Conservation (phyloP, 2,329 filamentous ascomycete genomes). For the Sclerotinia trifoliorum region DNA sequence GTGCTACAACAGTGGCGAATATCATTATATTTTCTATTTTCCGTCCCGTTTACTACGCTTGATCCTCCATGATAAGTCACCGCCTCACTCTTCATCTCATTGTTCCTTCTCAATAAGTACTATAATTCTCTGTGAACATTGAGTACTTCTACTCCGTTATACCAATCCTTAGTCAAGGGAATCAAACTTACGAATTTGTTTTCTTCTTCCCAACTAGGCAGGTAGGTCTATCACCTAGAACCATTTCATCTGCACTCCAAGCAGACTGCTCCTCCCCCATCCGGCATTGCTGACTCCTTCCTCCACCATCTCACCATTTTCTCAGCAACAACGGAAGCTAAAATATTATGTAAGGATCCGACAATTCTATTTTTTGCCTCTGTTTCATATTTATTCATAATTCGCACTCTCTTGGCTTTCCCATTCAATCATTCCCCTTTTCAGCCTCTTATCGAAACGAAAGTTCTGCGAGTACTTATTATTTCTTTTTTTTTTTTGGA, state of each 20-base stretch:
- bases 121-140: neutral
- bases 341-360: neutral
- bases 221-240: neutral
- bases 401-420: neutral
- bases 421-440: neutral
- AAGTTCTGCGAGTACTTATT: neutral
- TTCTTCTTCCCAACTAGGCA: neutral
- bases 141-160: neutral
- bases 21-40: neutral
- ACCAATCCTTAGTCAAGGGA: neutral
- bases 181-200: neutral
- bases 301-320: no score
- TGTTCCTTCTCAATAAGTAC: neutral
- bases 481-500: neutral
- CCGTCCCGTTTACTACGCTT: no score
- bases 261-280: neutral
- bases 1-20: neutral
- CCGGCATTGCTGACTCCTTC: neutral
- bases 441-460: neutral
- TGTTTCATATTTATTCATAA: neutral
- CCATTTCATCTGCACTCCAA: neutral
- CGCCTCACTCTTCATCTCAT: neutral
- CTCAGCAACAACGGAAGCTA: neutral
- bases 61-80: neutral
- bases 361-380: neutral